Conservation (phyloP, 2,329 filamentous ascomycete species). For the Falciphora oryzae region DNA sequence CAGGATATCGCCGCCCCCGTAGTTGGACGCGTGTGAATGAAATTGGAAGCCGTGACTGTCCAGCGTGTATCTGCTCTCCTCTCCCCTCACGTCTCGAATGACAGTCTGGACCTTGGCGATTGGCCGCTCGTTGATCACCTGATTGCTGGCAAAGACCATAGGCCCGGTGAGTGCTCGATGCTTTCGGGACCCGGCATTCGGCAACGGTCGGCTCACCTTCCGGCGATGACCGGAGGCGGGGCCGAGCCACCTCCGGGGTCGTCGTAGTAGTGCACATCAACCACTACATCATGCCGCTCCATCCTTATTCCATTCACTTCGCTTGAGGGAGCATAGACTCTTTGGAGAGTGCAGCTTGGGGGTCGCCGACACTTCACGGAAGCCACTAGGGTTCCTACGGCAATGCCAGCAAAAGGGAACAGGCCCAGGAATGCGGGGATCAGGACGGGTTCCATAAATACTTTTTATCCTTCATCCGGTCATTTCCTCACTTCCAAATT, state of each 20-base stretch:
- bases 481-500: too few species aligned
- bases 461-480: too few species aligned
- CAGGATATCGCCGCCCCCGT: conserved; percentile 19
- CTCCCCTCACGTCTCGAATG: background rate
- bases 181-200: background rate
- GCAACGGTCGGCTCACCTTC: background rate
- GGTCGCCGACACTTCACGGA: too few species aligned
- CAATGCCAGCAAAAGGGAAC: too few species aligned
- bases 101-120: background rate
- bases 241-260: background rate
- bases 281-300: background rate
- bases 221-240: background rate
- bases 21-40: conserved; percentile 20
- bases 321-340: background rate
- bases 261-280: background rate
- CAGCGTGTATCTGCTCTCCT: conserved; percentile 33
- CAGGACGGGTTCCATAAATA: too few species aligned
- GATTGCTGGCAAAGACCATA: background rate
- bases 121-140: background rate
- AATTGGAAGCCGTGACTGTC: conserved; percentile 37
- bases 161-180: background rate
- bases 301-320: too few species aligned
- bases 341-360: too few species aligned
- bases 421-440: too few species aligned
- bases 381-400: too few species aligned